Evolutionary conservation across 1,284 basidiomycete genomes (phyloP).

Genomic region (Pyrrhoderma noxium): DNA sequence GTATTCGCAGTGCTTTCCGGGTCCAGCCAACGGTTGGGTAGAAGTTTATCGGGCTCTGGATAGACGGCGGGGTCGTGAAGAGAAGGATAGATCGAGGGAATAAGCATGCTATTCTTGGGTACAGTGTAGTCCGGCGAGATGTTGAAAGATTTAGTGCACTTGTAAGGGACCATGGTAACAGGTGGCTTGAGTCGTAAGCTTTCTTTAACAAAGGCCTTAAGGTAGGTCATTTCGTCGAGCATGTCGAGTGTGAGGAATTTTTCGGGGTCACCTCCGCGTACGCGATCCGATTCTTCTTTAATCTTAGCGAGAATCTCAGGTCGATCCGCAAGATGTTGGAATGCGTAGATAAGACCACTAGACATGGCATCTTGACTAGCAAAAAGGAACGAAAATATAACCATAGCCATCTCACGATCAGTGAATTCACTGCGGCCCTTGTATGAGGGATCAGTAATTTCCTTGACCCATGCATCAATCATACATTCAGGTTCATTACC

Average conservation of each 20-base stretch:
- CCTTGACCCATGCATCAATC: conserved; percentile 87
- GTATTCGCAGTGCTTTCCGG: conserved; percentile 72
- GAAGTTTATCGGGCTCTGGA: conserved; percentile 79
- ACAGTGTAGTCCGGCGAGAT: conserved; percentile 88
- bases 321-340: conserved; percentile 93
- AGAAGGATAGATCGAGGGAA: conserved; percentile 94
- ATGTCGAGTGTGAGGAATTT: conserved; percentile 83
- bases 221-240: conserved; percentile 90
- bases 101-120: conserved; percentile 88
- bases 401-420: conserved; percentile 95
- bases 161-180: conserved; percentile 96
- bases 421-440: conserved; percentile 85
- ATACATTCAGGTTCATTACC: conserved; percentile 84
- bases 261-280: conserved; percentile 76
- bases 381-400: conserved; percentile 93
- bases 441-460: conserved; percentile 62
- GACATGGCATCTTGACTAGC: conserved; percentile 99
- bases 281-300: conserved; percentile 82
- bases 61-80: conserved; percentile 87
- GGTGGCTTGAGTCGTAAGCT: conserved; percentile 87
- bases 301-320: conserved; percentile 88
- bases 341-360: conserved; percentile 85
- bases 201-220: conserved; percentile 90
- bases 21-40: conserved; percentile 92
- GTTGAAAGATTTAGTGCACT: conserved; percentile 83